Evolutionary conservation across 306 rosid genomes (phyloP).

Genomic region (Cicer chorassanicum): DNA sequence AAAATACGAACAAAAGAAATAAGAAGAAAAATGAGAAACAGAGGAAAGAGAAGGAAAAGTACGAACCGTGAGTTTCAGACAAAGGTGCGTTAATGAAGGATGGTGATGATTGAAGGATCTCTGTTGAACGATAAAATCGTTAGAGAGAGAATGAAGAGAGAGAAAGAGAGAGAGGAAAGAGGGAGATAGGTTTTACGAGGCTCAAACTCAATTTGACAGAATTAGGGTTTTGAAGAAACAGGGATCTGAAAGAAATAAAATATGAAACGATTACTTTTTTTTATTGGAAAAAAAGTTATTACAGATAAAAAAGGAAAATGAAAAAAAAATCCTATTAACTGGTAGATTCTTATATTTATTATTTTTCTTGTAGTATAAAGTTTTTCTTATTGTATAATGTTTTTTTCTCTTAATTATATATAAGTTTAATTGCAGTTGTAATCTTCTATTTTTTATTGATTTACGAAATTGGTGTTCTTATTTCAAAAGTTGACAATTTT

Average conservation of each 20-base stretch:
- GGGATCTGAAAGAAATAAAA: conserved; percentile 44
- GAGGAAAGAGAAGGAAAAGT: conserved; percentile 9
- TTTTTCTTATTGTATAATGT: too few species aligned
- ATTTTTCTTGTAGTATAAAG: too few species aligned
- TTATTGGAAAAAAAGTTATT: not conserved
- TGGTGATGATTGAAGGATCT: conserved; percentile 40
- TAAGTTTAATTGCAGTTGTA: too few species aligned
- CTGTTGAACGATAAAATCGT: conserved; percentile 45
- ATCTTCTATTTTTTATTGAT: too few species aligned
- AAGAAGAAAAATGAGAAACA: not conserved
- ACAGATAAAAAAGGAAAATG: too few species aligned
- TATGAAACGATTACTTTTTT: not conserved
- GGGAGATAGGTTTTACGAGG: conserved; percentile 67
- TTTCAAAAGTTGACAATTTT: too few species aligned
- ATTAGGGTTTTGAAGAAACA: conserved; percentile 71
- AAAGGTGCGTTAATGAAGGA: conserved; percentile 24
- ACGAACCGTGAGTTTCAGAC: conserved; percentile 53
- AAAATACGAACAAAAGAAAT: not conserved
- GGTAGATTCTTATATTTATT: too few species aligned
- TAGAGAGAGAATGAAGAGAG: conserved; percentile 20
- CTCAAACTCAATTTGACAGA: conserved; percentile 60
- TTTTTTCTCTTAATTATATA: too few species aligned
- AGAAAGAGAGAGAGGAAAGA: conserved; percentile 2
- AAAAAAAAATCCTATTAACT: too few species aligned
- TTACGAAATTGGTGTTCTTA: too few species aligned